Conservation (phyloP, 2,329 filamentous ascomycete genomes). For the Cladosporium velox region DNA sequence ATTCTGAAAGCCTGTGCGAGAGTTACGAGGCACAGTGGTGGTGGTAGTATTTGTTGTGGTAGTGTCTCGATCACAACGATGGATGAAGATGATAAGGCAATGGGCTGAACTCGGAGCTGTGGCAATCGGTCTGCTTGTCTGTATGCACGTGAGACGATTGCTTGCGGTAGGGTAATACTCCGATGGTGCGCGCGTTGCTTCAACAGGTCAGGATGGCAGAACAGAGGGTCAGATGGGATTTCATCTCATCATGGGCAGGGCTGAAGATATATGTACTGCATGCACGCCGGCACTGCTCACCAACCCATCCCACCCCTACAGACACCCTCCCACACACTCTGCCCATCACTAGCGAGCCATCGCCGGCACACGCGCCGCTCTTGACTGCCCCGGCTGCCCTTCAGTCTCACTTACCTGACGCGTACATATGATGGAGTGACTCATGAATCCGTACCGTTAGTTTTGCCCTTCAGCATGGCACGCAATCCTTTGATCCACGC, state of each 20-base stretch:
- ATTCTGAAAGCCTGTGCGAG: not conserved
- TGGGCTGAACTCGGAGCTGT: not conserved
- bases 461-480: conserved; percentile 9
- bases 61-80: not conserved
- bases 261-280: conserved; percentile 18
- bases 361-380: conserved; percentile 5
- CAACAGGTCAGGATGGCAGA: conserved; percentile 17
- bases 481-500: conserved; percentile 19
- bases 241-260: conserved; percentile 3
- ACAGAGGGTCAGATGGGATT: conserved; percentile 16
- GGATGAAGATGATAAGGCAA: not conserved
- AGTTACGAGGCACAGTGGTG: not conserved
- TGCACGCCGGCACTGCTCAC: conserved; percentile 10
- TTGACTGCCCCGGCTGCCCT: conserved; percentile 17
- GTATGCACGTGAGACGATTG: conserved; percentile 8
- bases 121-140: not conserved
- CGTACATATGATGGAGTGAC: conserved; percentile 22
- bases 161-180: not conserved
- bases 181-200: not conserved
- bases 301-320: conserved; percentile 3
- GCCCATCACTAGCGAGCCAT: conserved; percentile 10
- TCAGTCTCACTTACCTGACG: conserved; percentile 21
- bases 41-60: not conserved
- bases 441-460: conserved; percentile 19
- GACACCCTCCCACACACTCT: conserved; percentile 6